Evolutionary conservation across 169 alveolate species (phyloP), one percentile per base, ranked within the genome.

Genomic region (Cryptosporidium xiaoi): DNA sequence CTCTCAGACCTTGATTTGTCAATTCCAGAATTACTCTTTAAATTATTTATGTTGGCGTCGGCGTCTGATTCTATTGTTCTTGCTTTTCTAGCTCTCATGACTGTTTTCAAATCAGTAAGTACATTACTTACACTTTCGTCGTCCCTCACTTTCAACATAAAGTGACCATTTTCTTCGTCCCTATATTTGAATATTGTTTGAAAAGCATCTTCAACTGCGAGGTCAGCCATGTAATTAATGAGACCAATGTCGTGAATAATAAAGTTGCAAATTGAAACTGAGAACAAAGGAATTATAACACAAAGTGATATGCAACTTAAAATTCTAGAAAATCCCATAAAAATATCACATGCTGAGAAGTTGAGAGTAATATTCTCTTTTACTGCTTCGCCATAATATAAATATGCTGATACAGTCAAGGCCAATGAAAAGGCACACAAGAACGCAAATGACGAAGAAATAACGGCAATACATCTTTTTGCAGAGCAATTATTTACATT

Each of bases 271-370:
- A 77, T 56, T 15, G 87, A 77, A 12, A 77, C 51, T 51, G 87
- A 58, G 36, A 77, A 77, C 3, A 77, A 31, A 12, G 87, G 87
- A n/a, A 77, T 77, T 18, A 77, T 77, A 15, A 77, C 87, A 3
- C 87, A 77, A 5, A 77, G 40, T 10, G 87, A 77, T 55, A 77
- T 60, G 29, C 87, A 77, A 24, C 87, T 77, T 2, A 77, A 56
- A 16, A 77, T 77, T 3, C 87, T 16, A n/a, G 87, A 77, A 56
- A 77, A 77, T 77, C 87, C 87, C 87, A 77, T 77, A 15, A 77
- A 44, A 33, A 40, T 33, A 24, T 77, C 87, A 44, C 87, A 77
- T n/a, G 87, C 77, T 0, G 87, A 77, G 27, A 77, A 77, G 51
- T 77, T 77, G 44, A 60, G 53, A 15, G 87, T 77, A 44, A 77